Evolutionary conservation across 306 rosid species (phyloP).

Genomic region (Quercus agrifolia): DNA sequence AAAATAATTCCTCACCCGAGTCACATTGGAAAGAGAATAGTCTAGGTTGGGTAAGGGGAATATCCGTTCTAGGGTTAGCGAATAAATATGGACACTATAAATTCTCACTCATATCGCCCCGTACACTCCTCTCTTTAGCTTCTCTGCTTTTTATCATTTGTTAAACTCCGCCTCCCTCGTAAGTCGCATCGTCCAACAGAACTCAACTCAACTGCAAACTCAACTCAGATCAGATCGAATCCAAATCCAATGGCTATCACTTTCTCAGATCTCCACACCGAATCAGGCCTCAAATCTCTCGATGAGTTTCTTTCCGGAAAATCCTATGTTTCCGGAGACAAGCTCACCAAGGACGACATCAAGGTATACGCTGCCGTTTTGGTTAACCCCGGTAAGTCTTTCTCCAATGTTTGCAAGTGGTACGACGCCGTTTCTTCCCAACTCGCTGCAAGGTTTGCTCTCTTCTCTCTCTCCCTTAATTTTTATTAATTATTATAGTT

Average conservation of each 20-base stretch:
- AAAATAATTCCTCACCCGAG: too few relatives aligned
- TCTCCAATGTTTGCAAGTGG: constrained; percentile 64
- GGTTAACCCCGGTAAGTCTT: constrained; percentile 48
- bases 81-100: not conserved
- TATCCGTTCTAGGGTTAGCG: too few relatives aligned
- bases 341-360: constrained; percentile 72
- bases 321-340: constrained; percentile 64
- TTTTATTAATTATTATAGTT: not conserved
- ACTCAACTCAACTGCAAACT: not conserved
- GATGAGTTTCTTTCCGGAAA: constrained; percentile 63
- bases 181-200: too few relatives aligned
- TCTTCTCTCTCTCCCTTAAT: not conserved
- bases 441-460: constrained; percentile 56
- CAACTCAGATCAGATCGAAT: not conserved
- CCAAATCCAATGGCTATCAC: constrained; percentile 60
- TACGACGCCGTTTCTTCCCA: constrained; percentile 54
- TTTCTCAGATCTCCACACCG: constrained; percentile 82
- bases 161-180: not conserved
- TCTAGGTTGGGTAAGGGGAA: too few relatives aligned
- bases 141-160: too few relatives aligned
- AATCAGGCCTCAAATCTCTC: constrained; percentile 74
- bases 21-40: too few relatives aligned
- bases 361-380: constrained; percentile 66
- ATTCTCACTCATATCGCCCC: not conserved
- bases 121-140: too few relatives aligned